Percentiles rank a stretch among this genome's conserved stretches.
These are phyloP conservation scores for Saussurea involucrata DNA, from an alignment of 129 eudicot species.

Conservation along the genomic window DNA sequence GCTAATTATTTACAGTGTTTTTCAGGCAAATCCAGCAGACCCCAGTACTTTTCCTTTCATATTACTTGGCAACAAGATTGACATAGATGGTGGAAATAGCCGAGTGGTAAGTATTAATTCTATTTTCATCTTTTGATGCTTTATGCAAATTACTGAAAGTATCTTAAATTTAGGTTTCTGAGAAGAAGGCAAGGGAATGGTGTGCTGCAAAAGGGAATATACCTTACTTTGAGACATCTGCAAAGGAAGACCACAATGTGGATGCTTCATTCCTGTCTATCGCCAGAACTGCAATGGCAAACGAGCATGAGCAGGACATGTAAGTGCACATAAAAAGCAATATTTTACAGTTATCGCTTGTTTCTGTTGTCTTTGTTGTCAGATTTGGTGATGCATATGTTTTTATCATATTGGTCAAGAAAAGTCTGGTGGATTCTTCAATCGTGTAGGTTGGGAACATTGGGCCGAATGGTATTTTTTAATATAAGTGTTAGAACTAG, in stretches of 20 bases:
- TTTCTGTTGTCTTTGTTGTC: background rate
- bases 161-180: constrained; percentile 65
- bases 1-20: background rate
- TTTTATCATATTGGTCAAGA: background rate
- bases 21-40: constrained; percentile 91
- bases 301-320: constrained; percentile 94
- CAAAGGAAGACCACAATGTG: constrained; percentile 88
- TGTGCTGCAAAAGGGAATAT: constrained; percentile 96
- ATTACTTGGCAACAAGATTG: constrained; percentile 90
- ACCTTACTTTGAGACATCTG: constrained; percentile 96
- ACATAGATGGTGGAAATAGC: constrained; percentile 98
- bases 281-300: constrained; percentile 86
- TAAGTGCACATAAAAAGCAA: constrained; percentile 38
- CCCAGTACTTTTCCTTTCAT: constrained; percentile 83
- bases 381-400: background rate
- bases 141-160: background rate
- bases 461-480: background rate
- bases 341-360: background rate
- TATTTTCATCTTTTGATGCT: background rate
- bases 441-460: background rate
- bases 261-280: constrained; percentile 78
- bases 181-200: constrained; percentile 90
- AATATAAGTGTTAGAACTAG: background rate
- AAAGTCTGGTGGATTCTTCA: background rate
- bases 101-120: constrained; percentile 64